phyloP scores from a whole-genome alignment of 1,284 basidiomycete genomes.

The Puccinia hordei region DNA sequence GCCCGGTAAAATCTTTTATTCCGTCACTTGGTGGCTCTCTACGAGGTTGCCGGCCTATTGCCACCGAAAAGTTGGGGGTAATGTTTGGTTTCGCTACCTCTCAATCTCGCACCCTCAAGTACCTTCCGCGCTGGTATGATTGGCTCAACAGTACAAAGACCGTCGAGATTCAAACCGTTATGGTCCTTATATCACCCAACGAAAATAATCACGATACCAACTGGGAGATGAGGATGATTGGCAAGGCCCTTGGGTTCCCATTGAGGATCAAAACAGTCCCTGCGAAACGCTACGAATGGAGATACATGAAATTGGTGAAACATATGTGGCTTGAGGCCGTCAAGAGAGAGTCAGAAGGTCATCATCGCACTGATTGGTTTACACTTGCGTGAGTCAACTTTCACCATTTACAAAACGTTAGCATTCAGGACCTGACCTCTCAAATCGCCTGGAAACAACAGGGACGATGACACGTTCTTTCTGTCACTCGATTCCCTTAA shows the following conservation, averaged over 20 bases:
- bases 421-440: not conserved
- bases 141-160: slow-evolving; percentile 52
- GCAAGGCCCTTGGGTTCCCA: slow-evolving; percentile 53
- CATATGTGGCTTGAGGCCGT: slow-evolving; percentile 54
- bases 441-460: not conserved
- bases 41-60: slow-evolving; percentile 14
- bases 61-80: slow-evolving; percentile 26
- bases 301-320: slow-evolving; percentile 54
- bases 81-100: slow-evolving; percentile 56
- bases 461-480: slow-evolving; percentile 56
- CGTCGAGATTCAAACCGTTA: not conserved
- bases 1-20: not conserved
- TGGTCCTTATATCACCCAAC: slow-evolving; percentile 53
- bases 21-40: slow-evolving; percentile 7
- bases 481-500: slow-evolving; percentile 53
- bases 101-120: slow-evolving; percentile 53
- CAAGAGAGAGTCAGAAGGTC: slow-evolving; percentile 49
- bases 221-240: slow-evolving; percentile 53
- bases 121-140: slow-evolving; percentile 55
- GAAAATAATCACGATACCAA: slow-evolving; percentile 52
- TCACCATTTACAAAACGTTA: not conserved
- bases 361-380: slow-evolving; percentile 54
- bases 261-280: slow-evolving; percentile 52
- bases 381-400: slow-evolving; percentile 53
- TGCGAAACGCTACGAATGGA: slow-evolving; percentile 54